Evolutionary conservation across 2,329 filamentous ascomycete species (phyloP), one percentile per base, ranked within the genome.

Genomic region (Paecilomyces dactylethromorphus): DNA sequence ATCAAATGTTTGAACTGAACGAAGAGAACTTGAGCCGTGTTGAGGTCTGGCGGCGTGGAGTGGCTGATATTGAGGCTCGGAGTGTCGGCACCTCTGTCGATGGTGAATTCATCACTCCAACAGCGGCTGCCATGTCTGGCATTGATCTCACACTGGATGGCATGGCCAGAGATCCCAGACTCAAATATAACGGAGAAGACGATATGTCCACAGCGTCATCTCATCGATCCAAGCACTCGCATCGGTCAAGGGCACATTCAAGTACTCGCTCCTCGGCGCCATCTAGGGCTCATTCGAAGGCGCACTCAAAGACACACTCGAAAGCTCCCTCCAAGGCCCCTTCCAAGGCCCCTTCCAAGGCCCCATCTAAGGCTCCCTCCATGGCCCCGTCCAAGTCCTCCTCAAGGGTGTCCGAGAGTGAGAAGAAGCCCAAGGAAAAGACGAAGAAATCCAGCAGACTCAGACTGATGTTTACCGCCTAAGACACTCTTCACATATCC

Each of bases 81-180:
- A 84, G 81, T 64, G 64, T 78, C 5, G 84, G 82, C 24, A 87
- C 84, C 3, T 86, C 82, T 29, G 84, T 87, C 12, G 85, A 87
- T 56, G 85, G 84, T 58, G 85, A 87, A 66, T 86, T 86, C 69
- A 82, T 87, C 69, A 87, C 85, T 2, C 84, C 83, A 0, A 78
- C 76, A 3, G 85, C 85, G 1, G 78, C 77, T 1, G 71, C 72
- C 15, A 76, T 80, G 70, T 80, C 78, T 12, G 75, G 78, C 8
- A 72, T 79, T 45, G 69, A 73, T 50, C 63, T 74, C 22, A 71
- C 67, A 22, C 74, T 66, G 10, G 71, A 71, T 18, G 62, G 66
- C 22, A 67, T 65, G 56, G 55, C 64, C 45, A 64, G 68, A 8
- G 71, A 74, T 18, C 70, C 69, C 2, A 70, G 71, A 11, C 73